Conservation (phyloP, 2,329 filamentous ascomycete genomes). For the Ceratocystis diversiconidia region DNA sequence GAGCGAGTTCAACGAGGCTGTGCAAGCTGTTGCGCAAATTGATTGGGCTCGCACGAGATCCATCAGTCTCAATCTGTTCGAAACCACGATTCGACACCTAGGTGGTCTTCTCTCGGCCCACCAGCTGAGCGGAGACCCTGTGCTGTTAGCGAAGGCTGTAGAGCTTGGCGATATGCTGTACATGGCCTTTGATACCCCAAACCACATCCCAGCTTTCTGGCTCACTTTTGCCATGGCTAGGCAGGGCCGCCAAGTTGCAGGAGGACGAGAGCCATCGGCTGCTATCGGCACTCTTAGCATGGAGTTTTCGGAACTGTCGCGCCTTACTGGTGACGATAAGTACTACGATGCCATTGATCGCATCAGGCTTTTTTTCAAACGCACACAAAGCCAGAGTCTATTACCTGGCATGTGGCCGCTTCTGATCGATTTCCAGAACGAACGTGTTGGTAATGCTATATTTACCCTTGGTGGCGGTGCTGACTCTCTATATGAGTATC, state of each 20-base stretch:
- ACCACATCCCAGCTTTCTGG: constrained; percentile 34
- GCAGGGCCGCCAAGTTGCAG: constrained; percentile 34
- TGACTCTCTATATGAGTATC: constrained; percentile 46
- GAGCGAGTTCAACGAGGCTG: constrained; percentile 41
- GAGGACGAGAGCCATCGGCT: constrained; percentile 36
- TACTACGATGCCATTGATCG: constrained; percentile 63
- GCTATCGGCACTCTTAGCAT: constrained; percentile 51
- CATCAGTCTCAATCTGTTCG: constrained; percentile 36
- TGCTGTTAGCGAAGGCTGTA: constrained; percentile 35
- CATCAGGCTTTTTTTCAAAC: constrained; percentile 55
- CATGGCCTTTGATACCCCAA: constrained; percentile 40
- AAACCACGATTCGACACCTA: constrained; percentile 41
- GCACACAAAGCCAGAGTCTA: constrained; percentile 52
- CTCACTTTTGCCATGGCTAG: constrained; percentile 32
- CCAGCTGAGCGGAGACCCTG: constrained; percentile 33
- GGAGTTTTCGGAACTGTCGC: constrained; percentile 61
- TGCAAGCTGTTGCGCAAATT: constrained; percentile 33
- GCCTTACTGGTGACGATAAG: constrained; percentile 55
- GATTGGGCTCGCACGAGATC: constrained; percentile 36
- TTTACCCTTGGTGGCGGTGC: constrained; percentile 41
- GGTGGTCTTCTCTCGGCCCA: constrained; percentile 39
- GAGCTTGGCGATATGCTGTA: constrained; percentile 43
- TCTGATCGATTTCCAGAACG: constrained; percentile 35
- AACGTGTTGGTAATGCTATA: constrained; percentile 26
- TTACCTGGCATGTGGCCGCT: constrained; percentile 66